Percentiles rank a stretch among this genome's conserved stretches.
These are phyloP conservation scores for Phytophthora meadii DNA, from an alignment of 352 stramenopile genomes.

Conservation along the genomic window DNA sequence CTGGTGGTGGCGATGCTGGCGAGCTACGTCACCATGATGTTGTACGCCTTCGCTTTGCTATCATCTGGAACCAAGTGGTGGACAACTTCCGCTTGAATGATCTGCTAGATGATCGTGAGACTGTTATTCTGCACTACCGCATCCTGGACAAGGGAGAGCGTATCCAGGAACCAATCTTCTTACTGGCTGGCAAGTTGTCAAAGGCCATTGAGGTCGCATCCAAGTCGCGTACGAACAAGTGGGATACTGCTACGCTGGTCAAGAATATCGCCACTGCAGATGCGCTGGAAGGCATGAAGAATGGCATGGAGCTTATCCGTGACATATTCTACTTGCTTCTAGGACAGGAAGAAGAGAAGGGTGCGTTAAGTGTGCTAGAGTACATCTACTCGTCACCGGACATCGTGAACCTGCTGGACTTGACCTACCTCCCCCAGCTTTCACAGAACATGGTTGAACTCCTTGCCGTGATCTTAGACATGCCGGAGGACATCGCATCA, in stretches of 20 bases:
- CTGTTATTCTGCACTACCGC: slow-evolving; percentile 85
- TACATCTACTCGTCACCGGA: slow-evolving; percentile 69
- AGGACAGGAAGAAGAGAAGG: slow-evolving; percentile 56
- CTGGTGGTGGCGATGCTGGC: slow-evolving; percentile 10
- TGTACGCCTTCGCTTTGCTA: slow-evolving; percentile 77
- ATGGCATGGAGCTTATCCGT: slow-evolving; percentile 61
- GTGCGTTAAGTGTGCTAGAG: slow-evolving; percentile 62
- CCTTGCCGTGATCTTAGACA: slow-evolving; percentile 76
- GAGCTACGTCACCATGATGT: slow-evolving; percentile 54
- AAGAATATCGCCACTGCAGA: slow-evolving; percentile 71
- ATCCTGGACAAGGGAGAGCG: slow-evolving; percentile 73
- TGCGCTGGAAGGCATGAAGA: slow-evolving; percentile 65
- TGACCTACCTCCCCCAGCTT: slow-evolving; percentile 64
- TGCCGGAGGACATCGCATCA: slow-evolving; percentile 73
- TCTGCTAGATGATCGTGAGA: slow-evolving; percentile 84
- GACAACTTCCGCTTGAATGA: slow-evolving; percentile 89
- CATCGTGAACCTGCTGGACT: slow-evolving; percentile 63
- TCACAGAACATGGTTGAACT: slow-evolving; percentile 78
- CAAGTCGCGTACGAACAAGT: slow-evolving; percentile 57
- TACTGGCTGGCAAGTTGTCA: slow-evolving; percentile 74
- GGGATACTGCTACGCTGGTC: slow-evolving; percentile 53
- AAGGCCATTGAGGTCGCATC: slow-evolving; percentile 70
- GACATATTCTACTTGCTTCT: slow-evolving; percentile 81
- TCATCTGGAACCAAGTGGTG: slow-evolving; percentile 90
- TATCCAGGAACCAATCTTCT: slow-evolving; percentile 84